Evolutionary conservation across 768 basidiomycete genomes (phyloP).

Genomic region (Neoboletus subvelutipes): DNA sequence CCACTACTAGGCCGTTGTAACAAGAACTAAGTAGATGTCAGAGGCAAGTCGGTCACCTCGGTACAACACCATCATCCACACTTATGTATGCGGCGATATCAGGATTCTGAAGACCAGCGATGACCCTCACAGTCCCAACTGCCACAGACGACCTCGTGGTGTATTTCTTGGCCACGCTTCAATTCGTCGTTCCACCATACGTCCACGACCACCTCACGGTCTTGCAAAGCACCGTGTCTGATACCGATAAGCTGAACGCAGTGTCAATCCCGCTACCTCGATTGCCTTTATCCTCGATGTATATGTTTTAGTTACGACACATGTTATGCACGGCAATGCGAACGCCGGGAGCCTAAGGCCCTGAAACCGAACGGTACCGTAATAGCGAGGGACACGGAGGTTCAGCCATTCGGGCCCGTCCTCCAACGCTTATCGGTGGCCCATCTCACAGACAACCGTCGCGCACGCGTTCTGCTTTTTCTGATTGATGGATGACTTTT

Average conservation of each 20-base stretch:
- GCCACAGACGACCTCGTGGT: background rate
- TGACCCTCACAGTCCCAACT: background rate
- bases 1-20: background rate
- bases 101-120: background rate
- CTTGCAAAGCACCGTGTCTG: background rate
- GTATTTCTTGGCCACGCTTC: background rate
- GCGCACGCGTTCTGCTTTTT: background rate
- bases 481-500: background rate
- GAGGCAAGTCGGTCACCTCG: background rate
- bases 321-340: background rate
- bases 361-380: too few relatives aligned
- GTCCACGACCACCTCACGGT: background rate
- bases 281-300: background rate
- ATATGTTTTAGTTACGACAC: background rate
- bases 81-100: background rate
- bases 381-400: background rate
- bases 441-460: background rate
- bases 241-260: background rate
- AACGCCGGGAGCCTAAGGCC: background rate
- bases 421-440: background rate
- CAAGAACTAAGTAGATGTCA: background rate
- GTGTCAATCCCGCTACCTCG: background rate
- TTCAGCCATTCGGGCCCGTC: too few relatives aligned
- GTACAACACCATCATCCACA: background rate
- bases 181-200: background rate